Conservation (phyloP, 805 yeast species). For the Cephaloascus fragrans region DNA sequence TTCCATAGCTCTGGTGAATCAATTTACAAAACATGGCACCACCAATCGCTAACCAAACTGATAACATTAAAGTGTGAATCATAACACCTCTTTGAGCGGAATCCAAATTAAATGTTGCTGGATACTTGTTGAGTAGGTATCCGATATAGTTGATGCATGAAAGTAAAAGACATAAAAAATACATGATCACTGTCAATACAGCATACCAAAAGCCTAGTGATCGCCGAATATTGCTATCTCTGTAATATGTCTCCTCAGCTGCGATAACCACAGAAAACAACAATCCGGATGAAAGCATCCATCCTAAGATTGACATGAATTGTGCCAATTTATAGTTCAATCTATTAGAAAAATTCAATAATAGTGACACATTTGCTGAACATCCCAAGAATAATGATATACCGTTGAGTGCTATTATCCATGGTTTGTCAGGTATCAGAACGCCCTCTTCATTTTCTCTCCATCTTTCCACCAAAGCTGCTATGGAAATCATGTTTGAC, state of each 20-base stretch:
- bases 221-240: conserved; percentile 13
- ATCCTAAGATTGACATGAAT: conserved; percentile 48
- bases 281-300: conserved; percentile 49
- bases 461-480: conserved; percentile 70
- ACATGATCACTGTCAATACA: conserved; percentile 50
- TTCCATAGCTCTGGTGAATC: conserved; percentile 43
- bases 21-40: conserved; percentile 44
- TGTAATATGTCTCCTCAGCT: conserved; percentile 18
- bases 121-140: conserved; percentile 46
- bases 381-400: conserved; percentile 57
- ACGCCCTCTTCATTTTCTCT: conserved; percentile 18
- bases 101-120: conserved; percentile 60
- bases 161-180: conserved; percentile 44
- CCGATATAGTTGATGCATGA: conserved; percentile 56
- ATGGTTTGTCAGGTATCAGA: conserved; percentile 21
- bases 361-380: conserved; percentile 55
- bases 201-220: conserved; percentile 80
- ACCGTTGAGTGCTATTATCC: conserved; percentile 48
- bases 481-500: conserved; percentile 63
- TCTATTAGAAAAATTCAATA: conserved; percentile 57
- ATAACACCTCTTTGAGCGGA: conserved; percentile 64
- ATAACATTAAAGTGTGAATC: conserved; percentile 54
- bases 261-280: conserved; percentile 39
- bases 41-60: conserved; percentile 68
- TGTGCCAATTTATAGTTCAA: conserved; percentile 56